Evolutionary conservation across 1,284 basidiomycete genomes (phyloP), one percentile per base, ranked within the genome.

Genomic region (Pyrrhoderma lamaoense): DNA sequence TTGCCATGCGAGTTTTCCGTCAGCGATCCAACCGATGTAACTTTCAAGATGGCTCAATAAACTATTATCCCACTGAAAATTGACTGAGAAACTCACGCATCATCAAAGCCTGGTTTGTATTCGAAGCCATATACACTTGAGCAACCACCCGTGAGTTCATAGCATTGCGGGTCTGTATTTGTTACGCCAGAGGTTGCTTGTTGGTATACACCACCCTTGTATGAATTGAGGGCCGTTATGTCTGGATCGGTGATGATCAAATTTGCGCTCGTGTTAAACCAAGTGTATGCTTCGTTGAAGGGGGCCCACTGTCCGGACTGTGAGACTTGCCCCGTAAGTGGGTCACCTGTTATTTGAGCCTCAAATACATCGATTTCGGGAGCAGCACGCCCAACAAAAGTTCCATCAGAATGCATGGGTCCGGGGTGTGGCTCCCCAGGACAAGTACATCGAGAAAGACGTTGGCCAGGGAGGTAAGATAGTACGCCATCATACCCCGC

Each of bases 341-440:
- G 45, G 9, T 53, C 74, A 64, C 60, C 73, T 66, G 67, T 68
- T 65, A 64, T 51, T 64, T 65, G 66, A 62, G 86, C 80, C 66
- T 93, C 90, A 56, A 93, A 69, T 34, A 92, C 75, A 67, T 93
- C 89, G 57, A 94, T 89, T 69, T 94, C 91, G 0, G 91, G 91
- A 0, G 88, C 87, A 3, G 82, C 76, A 49, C 92, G 77, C n/a
- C 91, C 93, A 7, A 80, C 77, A 47, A 74, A 84, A 11, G 76
- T 75, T 8, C 77, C 77, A 59, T 78, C 74, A n/a, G 61, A 53
- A 46, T 70, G 68, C 27, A 62, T 71, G 11, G 92, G 92, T 0
- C 92, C 92, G 0, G 92, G 92, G 61, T 95, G 92, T 44, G 82
- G 79, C 48, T 82, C 80, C n/a, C 77, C 77, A 0, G 80, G 70